Conservation (phyloP, 768 basidiomycete genomes). For the Sarcodon sp. region DNA sequence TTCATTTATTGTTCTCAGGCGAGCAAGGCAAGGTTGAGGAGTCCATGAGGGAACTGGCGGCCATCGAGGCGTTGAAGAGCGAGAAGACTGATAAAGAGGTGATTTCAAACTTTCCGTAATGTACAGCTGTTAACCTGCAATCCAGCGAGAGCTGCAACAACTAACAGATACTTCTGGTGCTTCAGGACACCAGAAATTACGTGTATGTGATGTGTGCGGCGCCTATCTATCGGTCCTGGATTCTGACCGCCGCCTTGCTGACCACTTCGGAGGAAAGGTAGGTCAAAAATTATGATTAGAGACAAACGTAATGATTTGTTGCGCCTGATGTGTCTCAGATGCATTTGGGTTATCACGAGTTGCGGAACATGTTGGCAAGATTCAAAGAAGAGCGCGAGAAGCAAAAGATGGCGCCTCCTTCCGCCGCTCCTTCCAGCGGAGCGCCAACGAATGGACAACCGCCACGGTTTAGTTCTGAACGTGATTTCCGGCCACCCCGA, state of each 20-base stretch:
- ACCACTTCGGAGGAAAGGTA: slow-evolving; percentile 99
- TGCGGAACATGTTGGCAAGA: slow-evolving; percentile 85
- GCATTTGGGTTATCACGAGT: slow-evolving; percentile 97
- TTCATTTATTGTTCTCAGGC: slow-evolving; percentile 30
- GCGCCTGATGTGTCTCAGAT: slow-evolving; percentile 41
- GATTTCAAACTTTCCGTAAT: slow-evolving; percentile 11
- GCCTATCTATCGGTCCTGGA: slow-evolving; percentile 98
- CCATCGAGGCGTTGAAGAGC: slow-evolving; percentile 93
- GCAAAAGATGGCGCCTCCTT: slow-evolving; percentile 46
- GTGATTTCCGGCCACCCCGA: slow-evolving; percentile 47
- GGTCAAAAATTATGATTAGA: slow-evolving; percentile 13
- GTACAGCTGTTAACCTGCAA: slow-evolving; percentile 2
- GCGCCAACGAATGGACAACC: slow-evolving; percentile 13
- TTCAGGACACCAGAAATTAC: slow-evolving; percentile 98
- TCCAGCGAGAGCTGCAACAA: slow-evolving; percentile 84
- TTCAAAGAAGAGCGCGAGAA: slow-evolving; percentile 89
- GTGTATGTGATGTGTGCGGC: slow-evolving; percentile 99
- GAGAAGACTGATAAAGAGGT: slow-evolving; percentile 97
- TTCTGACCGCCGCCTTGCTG: slow-evolving; percentile 95
- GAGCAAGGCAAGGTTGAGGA: slow-evolving; percentile 99
- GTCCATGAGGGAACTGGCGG: slow-evolving; percentile 94
- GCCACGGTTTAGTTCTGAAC: slow-evolving; percentile 24
- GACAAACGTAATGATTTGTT: no score
- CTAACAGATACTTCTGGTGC: slow-evolving; percentile 97
- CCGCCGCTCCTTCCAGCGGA: slow-evolving; percentile 20